These are phyloP conservation scores for Silene coronaria DNA, from an alignment of 179 eudicot species.

Conservation along the genomic window DNA sequence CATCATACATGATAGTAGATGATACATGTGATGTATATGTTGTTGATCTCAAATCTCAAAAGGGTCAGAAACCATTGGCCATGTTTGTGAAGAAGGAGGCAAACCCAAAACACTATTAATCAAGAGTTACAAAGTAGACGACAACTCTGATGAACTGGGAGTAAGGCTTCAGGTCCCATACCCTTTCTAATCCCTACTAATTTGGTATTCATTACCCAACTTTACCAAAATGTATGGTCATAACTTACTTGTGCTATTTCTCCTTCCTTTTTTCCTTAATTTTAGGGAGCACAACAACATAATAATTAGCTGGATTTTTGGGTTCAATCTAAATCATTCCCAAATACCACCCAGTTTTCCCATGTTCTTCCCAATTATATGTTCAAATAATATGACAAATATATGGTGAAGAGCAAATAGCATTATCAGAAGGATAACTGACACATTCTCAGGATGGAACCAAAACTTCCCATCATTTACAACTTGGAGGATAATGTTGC, in stretches of 20 bases:
- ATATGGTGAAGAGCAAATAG: neutral
- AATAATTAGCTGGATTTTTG: constrained; percentile 23
- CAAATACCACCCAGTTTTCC: neutral
- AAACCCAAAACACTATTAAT: constrained; percentile 4
- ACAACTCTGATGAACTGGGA: constrained; percentile 23
- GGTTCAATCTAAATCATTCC: constrained; percentile 10
- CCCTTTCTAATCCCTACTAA: neutral
- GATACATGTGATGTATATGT: constrained; percentile 15
- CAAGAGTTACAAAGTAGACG: constrained; percentile 3
- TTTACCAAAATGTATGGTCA: constrained; percentile 13
- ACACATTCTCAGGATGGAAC: constrained; percentile 1
- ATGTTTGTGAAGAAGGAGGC: constrained; percentile 18
- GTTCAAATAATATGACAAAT: neutral
- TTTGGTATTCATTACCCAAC: neutral
- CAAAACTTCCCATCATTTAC: neutral
- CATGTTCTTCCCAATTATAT: constrained; percentile 17
- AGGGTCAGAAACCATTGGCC: constrained; percentile 10
- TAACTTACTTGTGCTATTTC: neutral
- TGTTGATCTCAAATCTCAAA: neutral
- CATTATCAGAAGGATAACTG: constrained; percentile 18
- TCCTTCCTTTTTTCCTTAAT: neutral
- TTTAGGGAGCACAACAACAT: constrained; percentile 17
- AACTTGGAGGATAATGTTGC: neutral
- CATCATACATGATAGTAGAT: too few species aligned
- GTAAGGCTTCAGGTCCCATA: constrained; percentile 16